These are phyloP conservation scores for Penicillium sp. DNA, from an alignment of 2,329 filamentous ascomycete genomes.

Conservation along the genomic window DNA sequence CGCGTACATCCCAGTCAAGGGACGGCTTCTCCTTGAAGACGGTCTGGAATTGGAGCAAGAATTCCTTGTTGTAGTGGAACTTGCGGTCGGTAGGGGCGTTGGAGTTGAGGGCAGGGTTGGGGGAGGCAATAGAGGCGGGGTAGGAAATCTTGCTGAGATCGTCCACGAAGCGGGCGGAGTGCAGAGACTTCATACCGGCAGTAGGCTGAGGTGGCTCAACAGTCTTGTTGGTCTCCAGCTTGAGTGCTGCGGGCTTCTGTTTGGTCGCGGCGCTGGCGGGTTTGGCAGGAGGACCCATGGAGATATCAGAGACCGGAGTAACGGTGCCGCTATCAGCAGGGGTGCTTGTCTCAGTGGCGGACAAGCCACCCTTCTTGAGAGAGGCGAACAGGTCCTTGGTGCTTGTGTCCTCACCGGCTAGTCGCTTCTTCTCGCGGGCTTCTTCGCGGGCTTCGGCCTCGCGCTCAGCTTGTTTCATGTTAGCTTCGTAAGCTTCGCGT, in stretches of 20 bases:
- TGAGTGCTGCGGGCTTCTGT: slow-evolving; percentile 85
- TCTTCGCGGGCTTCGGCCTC: slow-evolving; percentile 55
- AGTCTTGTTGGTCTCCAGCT: slow-evolving; percentile 83
- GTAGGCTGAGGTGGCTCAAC: slow-evolving; percentile 92
- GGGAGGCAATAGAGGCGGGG: slow-evolving; percentile 80
- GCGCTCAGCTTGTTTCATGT: slow-evolving; percentile 54
- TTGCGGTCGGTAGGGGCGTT: slow-evolving; percentile 73
- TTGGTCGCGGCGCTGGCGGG: slow-evolving; percentile 63
- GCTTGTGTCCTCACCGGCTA: slow-evolving; percentile 37
- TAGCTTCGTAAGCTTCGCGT: slow-evolving; percentile 48
- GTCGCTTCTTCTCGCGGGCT: slow-evolving; percentile 48
- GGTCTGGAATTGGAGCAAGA: slow-evolving; percentile 93
- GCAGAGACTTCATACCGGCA: slow-evolving; percentile 88
- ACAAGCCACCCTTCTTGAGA: slow-evolving; percentile 47
- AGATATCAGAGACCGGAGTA: slow-evolving; percentile 52
- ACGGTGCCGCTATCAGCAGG: slow-evolving; percentile 51
- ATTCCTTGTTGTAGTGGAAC: slow-evolving; percentile 95
- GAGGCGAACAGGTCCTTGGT: slow-evolving; percentile 50
- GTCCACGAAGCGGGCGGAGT: slow-evolving; percentile 85
- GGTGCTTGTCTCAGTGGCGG: slow-evolving; percentile 44
- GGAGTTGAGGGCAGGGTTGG: slow-evolving; percentile 87
- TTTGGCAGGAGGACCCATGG: slow-evolving; percentile 59
- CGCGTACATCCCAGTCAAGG: slow-evolving; percentile 86
- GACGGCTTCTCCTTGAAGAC: slow-evolving; percentile 98
- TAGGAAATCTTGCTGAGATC: slow-evolving; percentile 81